Percentiles rank a stretch among this genome's conserved stretches.
phyloP scores from a whole-genome alignment of 805 yeast species.

The Nakazawaea laoshanensis region DNA sequence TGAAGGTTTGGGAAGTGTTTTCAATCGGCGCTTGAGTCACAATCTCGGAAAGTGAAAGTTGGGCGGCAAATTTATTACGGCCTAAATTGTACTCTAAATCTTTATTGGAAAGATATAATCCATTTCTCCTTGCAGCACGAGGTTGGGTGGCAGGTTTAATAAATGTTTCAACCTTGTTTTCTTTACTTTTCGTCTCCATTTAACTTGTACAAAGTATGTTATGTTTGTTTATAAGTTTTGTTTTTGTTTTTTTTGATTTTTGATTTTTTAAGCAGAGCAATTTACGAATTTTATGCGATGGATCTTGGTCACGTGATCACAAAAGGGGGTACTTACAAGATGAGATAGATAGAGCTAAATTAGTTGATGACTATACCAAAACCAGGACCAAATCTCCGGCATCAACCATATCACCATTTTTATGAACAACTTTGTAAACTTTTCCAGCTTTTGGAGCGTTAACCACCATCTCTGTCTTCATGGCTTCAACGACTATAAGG shows the following conservation, averaged over 20 bases:
- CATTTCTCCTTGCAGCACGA: slow-evolving; percentile 8
- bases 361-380: too few relatives aligned
- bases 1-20: neutral
- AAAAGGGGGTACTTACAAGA: too few relatives aligned
- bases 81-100: slow-evolving; percentile 5
- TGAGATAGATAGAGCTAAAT: too few relatives aligned
- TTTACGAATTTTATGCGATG: too few relatives aligned
- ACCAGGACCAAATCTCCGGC: slow-evolving; percentile 95
- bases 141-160: neutral
- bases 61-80: slow-evolving; percentile 7
- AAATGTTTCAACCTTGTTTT: too few relatives aligned
- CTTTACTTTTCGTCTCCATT: too few relatives aligned
- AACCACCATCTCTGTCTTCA: slow-evolving; percentile 97
- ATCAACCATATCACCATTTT: slow-evolving; percentile 93
- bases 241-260: too few relatives aligned
- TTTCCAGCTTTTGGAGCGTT: slow-evolving; percentile 63
- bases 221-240: too few relatives aligned
- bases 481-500: slow-evolving; percentile 87
- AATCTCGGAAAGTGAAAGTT: slow-evolving; percentile 10
- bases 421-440: slow-evolving; percentile 64
- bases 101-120: slow-evolving; percentile 6
- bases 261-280: too few relatives aligned
- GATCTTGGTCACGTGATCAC: too few relatives aligned
- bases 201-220: too few relatives aligned
- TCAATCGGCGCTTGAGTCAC: too few relatives aligned